These are phyloP conservation scores for Aspergillus homomorphus DNA, from an alignment of 495 filamentous ascomycete species.

Conservation along the genomic window DNA sequence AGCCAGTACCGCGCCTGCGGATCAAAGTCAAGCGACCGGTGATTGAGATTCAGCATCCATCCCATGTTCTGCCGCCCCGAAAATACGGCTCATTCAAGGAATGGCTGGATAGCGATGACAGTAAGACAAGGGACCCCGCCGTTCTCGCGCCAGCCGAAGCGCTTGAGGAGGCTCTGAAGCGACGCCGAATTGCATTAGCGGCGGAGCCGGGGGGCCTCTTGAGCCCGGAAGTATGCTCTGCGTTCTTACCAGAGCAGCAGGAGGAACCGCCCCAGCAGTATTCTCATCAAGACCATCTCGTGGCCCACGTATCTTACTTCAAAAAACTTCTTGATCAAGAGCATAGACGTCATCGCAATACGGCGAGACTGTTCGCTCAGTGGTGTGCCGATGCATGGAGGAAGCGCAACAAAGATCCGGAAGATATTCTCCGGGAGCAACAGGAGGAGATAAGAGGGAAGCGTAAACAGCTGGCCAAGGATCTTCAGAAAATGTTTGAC, in stretches of 20 bases:
- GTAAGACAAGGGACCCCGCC: constrained; percentile 37
- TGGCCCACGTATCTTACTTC: constrained; percentile 77
- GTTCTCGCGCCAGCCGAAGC: constrained; percentile 55
- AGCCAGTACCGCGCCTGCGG: constrained; percentile 43
- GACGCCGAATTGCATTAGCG: constrained; percentile 62
- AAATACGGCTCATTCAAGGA: constrained; percentile 53
- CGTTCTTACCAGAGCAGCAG: constrained; percentile 74
- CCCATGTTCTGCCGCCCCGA: constrained; percentile 42
- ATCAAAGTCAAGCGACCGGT: constrained; percentile 54
- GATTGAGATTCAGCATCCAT: constrained; percentile 50
- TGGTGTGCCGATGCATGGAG: constrained; percentile 47
- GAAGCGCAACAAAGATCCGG: constrained; percentile 46
- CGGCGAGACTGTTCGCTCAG: constrained; percentile 41
- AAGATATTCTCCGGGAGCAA: constrained; percentile 46
- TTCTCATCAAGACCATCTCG: constrained; percentile 79
- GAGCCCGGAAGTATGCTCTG: constrained; percentile 64
- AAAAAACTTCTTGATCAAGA: constrained; percentile 74
- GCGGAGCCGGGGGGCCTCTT: constrained; percentile 72
- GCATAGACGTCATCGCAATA: constrained; percentile 62
- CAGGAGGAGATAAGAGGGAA: constrained; percentile 49
- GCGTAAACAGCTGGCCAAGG: constrained; percentile 68
- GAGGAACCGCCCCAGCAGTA: constrained; percentile 72
- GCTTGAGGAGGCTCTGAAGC: constrained; percentile 45
- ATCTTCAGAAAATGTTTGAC: constrained; percentile 74
- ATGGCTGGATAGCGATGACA: constrained; percentile 52